Base-by-base conservation (phyloP, 2,329 filamentous ascomycete genomes). In the Aaosphaeria arxii region DNA sequence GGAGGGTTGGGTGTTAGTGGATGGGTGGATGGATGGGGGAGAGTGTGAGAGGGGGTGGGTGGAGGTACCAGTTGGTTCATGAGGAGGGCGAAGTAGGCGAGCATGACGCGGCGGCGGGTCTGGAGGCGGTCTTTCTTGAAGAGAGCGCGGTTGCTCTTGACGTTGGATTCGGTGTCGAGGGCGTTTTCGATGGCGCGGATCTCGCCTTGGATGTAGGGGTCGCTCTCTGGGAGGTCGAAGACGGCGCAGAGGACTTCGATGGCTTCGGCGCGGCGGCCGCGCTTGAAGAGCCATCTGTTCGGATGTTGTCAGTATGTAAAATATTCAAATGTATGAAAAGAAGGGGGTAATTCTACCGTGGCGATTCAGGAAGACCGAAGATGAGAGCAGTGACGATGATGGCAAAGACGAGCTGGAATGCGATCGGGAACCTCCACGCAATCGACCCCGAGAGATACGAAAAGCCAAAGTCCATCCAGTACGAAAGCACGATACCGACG, bases 181-280 rank as follows among this genome's bases (percentile, higher is more conserved):
- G 17, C 17, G 17, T 24, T 24, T 24, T 24, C 17, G 17, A 24
- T 24, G 17, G 17, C 17, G 17, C 17, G 17, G 17, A 24, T 24
- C 17, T 24, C 17, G 17, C 17, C 17, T 24, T 24, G 17, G 17
- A 24, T 24, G 17, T 24, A 24, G 17, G 71, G 69, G 51, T 79
- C 76, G 36, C 82, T 75, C 74, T 55, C 54, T 40, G 80, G 62
- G 11, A 61, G 63, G 17, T 74, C 74, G 44, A 69, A 71, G 4
- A 81, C 73, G 5, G 75, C 76, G 17, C 77, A 76, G 24, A 80
- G 70, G 11, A 80, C 76, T 57, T 52, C 40, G 68, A 72, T 70
- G 73, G n/a, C 56, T 59, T 78, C 74, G 11, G 71, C 67, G 47
- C 70, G 58, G 7, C 68, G 64, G 2, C 66, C 72, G 28, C 73